Evolutionary conservation across 2,329 filamentous ascomycete species (phyloP), one percentile per base, ranked within the genome.

Genomic region (Penicillium janthinellum): DNA sequence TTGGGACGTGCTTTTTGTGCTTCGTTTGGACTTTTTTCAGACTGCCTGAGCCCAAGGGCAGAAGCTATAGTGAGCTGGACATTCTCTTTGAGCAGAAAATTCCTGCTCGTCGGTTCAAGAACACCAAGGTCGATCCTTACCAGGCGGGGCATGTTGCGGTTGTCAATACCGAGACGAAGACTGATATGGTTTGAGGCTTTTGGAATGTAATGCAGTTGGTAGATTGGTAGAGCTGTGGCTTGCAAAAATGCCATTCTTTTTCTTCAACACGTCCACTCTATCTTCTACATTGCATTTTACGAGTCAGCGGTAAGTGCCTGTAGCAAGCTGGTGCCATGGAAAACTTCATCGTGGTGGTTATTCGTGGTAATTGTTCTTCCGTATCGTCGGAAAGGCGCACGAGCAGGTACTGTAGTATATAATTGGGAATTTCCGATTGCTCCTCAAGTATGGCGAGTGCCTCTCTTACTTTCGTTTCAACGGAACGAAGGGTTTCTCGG

Each of bases 21-120:
- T 56, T 75, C 11, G 44, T 77, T 11, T 82, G 78, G 79, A 72
- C 71, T 0, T 81, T 70, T 63, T 81, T 79, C 66, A 67, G 79
- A 14, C 62, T 80, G 2, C 79, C 78, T 0, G 79, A 80, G 66
- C 68, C 76, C 0, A 79, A 77, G 67, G 72, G 70, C 28, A 68
- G 77, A 12, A 77, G 75, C 4, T 79, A 74, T 58, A 73, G 64
- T 10, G 77, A 80, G 64, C 67, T 80, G 37, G 78, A 80, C 59
- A 61, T 59, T 47, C 37, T 81, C 37, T 81, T 58, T 25, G 59
- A 59, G 31, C 47, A 39, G 12, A 17, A 39, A 25, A 17, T 58
- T 34, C 42, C 28, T 10, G 17, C 49, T 41, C 49, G 49, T 1
- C 35, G n/a, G 20, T 41, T 52, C 3, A 25, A 22, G 38, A 20